Conservation (phyloP, 805 yeast genomes). For the Wickerhamomyces subpelliculosus region DNA sequence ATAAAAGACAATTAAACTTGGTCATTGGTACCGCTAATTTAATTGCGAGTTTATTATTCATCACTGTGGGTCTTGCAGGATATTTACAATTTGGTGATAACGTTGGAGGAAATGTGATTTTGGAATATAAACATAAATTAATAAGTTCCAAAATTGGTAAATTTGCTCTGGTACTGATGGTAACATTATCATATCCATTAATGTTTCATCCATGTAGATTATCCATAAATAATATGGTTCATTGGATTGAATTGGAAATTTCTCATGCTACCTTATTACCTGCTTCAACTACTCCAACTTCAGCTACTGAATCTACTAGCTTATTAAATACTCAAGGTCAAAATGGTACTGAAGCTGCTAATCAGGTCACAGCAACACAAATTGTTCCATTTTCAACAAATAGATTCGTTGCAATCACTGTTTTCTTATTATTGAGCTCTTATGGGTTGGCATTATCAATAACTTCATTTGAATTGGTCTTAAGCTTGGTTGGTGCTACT, state of each 20-base stretch:
- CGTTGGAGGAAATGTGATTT: slow-evolving; percentile 59
- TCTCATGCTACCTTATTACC: too few relatives aligned
- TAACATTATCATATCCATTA: slow-evolving; percentile 67
- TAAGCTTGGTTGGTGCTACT: slow-evolving; percentile 75
- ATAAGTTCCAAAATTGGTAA: slow-evolving; percentile 46
- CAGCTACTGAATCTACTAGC: too few relatives aligned
- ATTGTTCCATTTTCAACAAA: slow-evolving; percentile 40
- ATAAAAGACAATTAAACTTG: slow-evolving; percentile 43
- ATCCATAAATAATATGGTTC: slow-evolving; percentile 58
- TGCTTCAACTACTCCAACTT: too few relatives aligned
- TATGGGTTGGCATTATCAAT: slow-evolving; percentile 54
- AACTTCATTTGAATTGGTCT: slow-evolving; percentile 57
- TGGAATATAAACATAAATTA: slow-evolving; percentile 54
- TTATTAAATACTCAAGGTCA: too few relatives aligned
- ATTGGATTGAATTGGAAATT: slow-evolving; percentile 31
- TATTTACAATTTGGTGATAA: slow-evolving; percentile 67
- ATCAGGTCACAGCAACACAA: too few relatives aligned
- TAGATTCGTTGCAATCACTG: slow-evolving; percentile 44
- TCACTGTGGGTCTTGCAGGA: slow-evolving; percentile 60
- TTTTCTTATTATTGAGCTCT: slow-evolving; percentile 36
- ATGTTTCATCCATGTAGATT: slow-evolving; percentile 79
- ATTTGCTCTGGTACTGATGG: slow-evolving; percentile 61
- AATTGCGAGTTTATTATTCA: slow-evolving; percentile 50
- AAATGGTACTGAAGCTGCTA: too few relatives aligned
- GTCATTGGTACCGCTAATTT: slow-evolving; percentile 43